Conservation (phyloP, 116 monocot species). For the Phalaenopsis hybrid region DNA sequence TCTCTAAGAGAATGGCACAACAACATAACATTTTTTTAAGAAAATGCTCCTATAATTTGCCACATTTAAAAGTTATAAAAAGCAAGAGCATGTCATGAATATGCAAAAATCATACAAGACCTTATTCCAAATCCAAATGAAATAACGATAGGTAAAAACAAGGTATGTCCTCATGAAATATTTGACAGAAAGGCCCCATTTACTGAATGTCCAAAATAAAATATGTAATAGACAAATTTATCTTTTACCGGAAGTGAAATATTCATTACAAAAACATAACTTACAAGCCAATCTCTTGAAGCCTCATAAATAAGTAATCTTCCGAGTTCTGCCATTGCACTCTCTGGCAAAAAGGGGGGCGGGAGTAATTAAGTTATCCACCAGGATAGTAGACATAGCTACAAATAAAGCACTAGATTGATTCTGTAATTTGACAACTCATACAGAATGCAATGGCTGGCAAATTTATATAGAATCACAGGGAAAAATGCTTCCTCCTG, state of each 20-base stretch:
- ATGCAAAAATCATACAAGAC: background rate
- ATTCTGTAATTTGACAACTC: background rate
- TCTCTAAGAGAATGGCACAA: background rate
- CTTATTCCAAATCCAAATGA: background rate
- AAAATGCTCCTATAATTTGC: background rate
- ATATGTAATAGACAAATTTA: background rate
- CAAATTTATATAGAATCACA: background rate
- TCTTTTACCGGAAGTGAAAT: background rate
- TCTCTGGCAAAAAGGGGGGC: conserved; percentile 35
- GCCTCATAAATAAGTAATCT: conserved; percentile 96
- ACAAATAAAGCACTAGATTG: background rate
- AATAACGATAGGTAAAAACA: background rate
- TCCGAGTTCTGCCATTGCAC: conserved; percentile 92
- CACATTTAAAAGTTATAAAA: background rate
- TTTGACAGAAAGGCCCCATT: background rate
- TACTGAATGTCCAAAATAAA: background rate
- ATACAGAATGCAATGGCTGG: background rate
- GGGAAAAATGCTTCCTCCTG: background rate
- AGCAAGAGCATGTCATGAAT: background rate
- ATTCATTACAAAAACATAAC: conserved; percentile 10
- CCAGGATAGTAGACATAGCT: background rate
- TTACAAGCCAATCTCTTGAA: conserved; percentile 98
- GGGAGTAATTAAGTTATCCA: background rate
- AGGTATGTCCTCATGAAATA: background rate
- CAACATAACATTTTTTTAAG: background rate